Conservation (phyloP, 768 basidiomycete species). For the Gymnopilus junonius region DNA sequence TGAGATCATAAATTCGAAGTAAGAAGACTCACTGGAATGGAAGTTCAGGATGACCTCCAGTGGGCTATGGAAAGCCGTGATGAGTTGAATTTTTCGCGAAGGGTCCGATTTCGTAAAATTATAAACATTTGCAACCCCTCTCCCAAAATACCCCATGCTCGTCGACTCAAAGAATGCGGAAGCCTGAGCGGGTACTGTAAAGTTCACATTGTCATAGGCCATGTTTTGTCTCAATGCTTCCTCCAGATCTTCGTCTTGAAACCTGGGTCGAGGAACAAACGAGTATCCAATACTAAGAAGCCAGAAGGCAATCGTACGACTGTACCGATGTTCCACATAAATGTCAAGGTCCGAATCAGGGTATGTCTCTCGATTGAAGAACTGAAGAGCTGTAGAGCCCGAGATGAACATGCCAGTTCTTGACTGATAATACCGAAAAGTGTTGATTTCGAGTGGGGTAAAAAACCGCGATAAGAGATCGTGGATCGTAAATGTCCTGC, state of each 20-base stretch:
- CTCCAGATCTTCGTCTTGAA: not conserved
- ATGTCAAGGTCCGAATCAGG: conserved; percentile 55
- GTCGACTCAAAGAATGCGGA: not conserved
- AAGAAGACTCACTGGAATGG: conserved; percentile 46
- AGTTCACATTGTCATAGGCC: not conserved
- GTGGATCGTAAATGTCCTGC: conserved; percentile 8
- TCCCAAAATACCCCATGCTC: conserved; percentile 22
- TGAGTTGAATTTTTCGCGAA: conserved; percentile 43
- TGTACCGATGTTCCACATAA: conserved; percentile 41
- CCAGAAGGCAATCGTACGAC: conserved; percentile 38
- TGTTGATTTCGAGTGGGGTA: conserved; percentile 16
- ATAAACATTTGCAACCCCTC: conserved; percentile 33
- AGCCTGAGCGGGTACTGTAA: not conserved
- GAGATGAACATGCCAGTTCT: conserved; percentile 51
- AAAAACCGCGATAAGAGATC: conserved; percentile 27
- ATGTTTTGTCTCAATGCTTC: not conserved
- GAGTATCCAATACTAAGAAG: conserved; percentile 31
- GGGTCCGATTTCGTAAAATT: conserved; percentile 32
- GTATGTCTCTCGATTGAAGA: conserved; percentile 49
- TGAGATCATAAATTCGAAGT: not conserved
- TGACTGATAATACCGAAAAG: conserved; percentile 47
- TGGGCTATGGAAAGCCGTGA: conserved; percentile 35
- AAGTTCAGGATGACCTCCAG: conserved; percentile 46
- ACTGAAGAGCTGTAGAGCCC: conserved; percentile 57
- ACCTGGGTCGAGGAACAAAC: conserved; percentile 15